phyloP scores from a whole-genome alignment of 148 eudicot genomes.

The Persicaria maculosa region DNA sequence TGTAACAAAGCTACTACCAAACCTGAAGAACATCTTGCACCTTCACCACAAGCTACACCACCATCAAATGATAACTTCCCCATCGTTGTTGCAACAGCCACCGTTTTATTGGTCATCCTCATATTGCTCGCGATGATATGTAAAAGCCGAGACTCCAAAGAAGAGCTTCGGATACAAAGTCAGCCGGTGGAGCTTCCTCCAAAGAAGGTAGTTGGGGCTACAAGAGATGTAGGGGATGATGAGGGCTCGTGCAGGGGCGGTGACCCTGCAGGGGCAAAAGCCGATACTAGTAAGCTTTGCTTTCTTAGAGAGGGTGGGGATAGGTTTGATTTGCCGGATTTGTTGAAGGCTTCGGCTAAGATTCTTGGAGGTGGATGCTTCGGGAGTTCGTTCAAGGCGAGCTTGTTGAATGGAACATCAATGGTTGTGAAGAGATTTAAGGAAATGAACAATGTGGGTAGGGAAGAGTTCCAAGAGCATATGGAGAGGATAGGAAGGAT shows the following conservation, averaged over 20 bases:
- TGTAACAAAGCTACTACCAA: background rate
- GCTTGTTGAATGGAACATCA: conserved; percentile 28
- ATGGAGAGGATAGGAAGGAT: conserved; percentile 71
- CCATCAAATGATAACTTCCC: background rate
- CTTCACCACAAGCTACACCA: background rate
- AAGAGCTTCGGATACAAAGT: background rate
- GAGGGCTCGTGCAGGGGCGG: background rate
- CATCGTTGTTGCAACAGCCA: background rate
- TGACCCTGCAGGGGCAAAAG: background rate
- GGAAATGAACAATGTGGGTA: conserved; percentile 74
- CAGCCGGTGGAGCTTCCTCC: background rate
- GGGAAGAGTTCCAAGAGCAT: conserved; percentile 80
- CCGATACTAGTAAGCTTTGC: conserved; percentile 26
- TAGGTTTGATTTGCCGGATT: conserved; percentile 53
- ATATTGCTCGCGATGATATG: background rate
- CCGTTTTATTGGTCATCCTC: background rate
- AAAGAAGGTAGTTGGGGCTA: background rate
- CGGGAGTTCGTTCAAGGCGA: conserved; percentile 75
- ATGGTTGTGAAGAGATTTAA: conserved; percentile 76
- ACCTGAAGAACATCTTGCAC: background rate
- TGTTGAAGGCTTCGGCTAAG: conserved; percentile 70
- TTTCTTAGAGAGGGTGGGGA: conserved; percentile 44
- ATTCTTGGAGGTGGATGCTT: conserved; percentile 70
- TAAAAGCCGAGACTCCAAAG: background rate
- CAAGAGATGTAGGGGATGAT: background rate